Conservation (phyloP, 768 basidiomycete species). For the Tricholoma saponaceum region DNA sequence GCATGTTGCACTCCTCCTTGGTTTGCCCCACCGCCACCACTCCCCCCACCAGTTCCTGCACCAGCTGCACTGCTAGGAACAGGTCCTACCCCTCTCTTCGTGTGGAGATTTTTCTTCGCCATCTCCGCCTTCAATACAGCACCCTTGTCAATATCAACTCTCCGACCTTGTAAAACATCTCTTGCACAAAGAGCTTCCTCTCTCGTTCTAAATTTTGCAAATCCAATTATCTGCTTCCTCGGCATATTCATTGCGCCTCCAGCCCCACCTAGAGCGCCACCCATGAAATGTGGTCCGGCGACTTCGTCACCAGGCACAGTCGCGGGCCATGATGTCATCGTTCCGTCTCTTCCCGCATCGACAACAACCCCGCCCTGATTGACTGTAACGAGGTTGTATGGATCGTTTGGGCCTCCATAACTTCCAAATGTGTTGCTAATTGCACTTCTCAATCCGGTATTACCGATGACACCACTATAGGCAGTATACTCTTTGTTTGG, state of each 20-base stretch:
- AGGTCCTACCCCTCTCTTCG: conserved; percentile 85
- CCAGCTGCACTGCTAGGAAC: conserved; percentile 30
- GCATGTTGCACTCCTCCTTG: conserved; percentile 11
- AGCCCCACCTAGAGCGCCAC: conserved; percentile 18
- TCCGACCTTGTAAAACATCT: conserved; percentile 82
- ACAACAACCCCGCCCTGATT: conserved; percentile 84
- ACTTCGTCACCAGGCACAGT: conserved; percentile 27
- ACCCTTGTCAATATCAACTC: conserved; percentile 91
- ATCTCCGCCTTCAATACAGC: conserved; percentile 96
- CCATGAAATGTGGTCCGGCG: conserved; percentile 27
- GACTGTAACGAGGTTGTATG: conserved; percentile 79
- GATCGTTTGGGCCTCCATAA: conserved; percentile 63
- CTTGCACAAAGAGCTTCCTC: conserved; percentile 85
- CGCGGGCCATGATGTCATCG: conserved; percentile 65
- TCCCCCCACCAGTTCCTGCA: conserved; percentile 14
- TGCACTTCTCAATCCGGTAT: conserved; percentile 10
- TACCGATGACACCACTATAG: conserved; percentile 44
- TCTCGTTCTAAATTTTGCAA: conserved; percentile 90
- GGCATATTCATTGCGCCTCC: conserved; percentile 38
- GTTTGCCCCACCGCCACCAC: conserved; percentile 15
- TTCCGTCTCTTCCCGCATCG: conserved; percentile 70
- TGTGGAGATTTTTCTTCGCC: conserved; percentile 99
- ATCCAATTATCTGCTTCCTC: conserved; percentile 96
- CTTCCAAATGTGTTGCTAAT: conserved; percentile 9
- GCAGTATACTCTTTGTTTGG: conserved; percentile 88